These are phyloP conservation scores for Kalanchoe fedtschenkoi DNA, from an alignment of 164 flowering plant species.

Conservation along the genomic window DNA sequence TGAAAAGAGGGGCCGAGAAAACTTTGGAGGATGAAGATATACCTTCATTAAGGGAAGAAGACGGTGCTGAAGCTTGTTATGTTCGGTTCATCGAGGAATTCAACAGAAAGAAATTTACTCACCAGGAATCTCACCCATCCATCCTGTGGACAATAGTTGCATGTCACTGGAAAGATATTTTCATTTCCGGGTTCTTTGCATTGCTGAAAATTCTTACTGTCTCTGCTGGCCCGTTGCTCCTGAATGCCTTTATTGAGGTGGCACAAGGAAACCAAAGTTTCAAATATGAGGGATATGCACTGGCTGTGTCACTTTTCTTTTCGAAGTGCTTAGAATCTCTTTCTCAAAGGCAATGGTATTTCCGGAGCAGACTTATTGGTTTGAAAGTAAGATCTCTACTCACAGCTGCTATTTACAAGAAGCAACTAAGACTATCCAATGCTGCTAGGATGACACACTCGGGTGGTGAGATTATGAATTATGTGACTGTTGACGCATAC, in stretches of 20 bases:
- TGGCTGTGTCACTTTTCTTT: constrained; percentile 28
- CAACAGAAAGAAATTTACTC: constrained; percentile 16
- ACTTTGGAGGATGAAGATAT: constrained; percentile 52
- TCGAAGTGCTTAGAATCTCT: constrained; percentile 35
- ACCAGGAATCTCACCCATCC: constrained; percentile 27
- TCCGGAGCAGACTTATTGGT: constrained; percentile 32
- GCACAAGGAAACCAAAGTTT: constrained; percentile 35
- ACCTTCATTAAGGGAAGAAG: constrained; percentile 38
- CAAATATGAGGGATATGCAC: constrained; percentile 27
- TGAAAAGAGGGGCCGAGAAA: constrained; percentile 53
- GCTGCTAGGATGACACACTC: constrained; percentile 29
- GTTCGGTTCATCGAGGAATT: constrained; percentile 21
- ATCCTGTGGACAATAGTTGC: constrained; percentile 28
- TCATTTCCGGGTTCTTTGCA: constrained; percentile 42
- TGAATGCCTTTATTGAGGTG: constrained; percentile 36
- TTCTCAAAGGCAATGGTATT: constrained; percentile 47
- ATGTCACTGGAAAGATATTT: constrained; percentile 27
- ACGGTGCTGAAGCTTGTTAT: constrained; percentile 49
- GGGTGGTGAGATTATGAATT: constrained; percentile 37
- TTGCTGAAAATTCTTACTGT: constrained; percentile 30
- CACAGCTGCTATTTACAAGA: constrained; percentile 39
- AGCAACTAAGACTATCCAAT: constrained; percentile 39
- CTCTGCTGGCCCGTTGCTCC: constrained; percentile 43
- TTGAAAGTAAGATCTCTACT: constrained; percentile 32
- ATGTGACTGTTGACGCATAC: constrained; percentile 36